A percentile compares a stretch with the other conserved stretches of the same genome.
phyloP scores from a whole-genome alignment of 2,329 filamentous ascomycete species.

The Colletotrichum shisoi region DNA sequence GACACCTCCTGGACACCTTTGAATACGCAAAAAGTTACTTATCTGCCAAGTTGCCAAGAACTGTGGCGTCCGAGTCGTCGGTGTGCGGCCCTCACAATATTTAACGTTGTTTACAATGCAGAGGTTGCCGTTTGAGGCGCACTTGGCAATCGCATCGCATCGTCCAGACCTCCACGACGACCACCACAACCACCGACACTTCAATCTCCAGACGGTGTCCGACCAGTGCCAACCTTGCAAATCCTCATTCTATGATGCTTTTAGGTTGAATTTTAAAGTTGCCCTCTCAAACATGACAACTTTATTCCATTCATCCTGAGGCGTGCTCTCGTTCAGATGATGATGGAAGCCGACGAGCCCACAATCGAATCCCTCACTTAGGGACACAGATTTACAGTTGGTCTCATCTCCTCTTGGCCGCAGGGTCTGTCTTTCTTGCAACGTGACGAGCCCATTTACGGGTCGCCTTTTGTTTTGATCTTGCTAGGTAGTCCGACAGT shows the following conservation, averaged over 20 bases:
- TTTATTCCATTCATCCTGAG: constrained; percentile 22
- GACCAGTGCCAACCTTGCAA: too few species aligned
- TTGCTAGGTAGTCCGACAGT: not conserved
- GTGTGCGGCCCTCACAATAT: not conserved
- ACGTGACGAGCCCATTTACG: constrained; percentile 8
- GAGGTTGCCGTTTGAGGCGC: not conserved
- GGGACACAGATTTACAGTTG: constrained; percentile 20
- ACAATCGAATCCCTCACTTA: not conserved
- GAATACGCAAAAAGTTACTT: not conserved
- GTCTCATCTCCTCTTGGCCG: constrained; percentile 22
- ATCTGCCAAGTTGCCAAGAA: constrained; percentile 21
- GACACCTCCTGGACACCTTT: not conserved
- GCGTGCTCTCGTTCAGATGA: constrained; percentile 34
- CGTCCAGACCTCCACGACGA: not conserved
- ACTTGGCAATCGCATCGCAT: not conserved
- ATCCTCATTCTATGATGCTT: not conserved
- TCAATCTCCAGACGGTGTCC: too few species aligned
- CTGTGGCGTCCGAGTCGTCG: not conserved
- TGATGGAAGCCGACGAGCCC: constrained; percentile 20
- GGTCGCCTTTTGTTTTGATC: constrained; percentile 8
- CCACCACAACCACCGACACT: too few species aligned
- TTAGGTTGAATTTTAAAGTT: constrained; percentile 28
- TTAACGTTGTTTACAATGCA: not conserved
- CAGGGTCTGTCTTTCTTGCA: constrained; percentile 15
- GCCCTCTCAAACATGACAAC: constrained; percentile 34